Base-by-base conservation (phyloP, 345 rosid genomes). In the Hibiscus mutabilis region DNA sequence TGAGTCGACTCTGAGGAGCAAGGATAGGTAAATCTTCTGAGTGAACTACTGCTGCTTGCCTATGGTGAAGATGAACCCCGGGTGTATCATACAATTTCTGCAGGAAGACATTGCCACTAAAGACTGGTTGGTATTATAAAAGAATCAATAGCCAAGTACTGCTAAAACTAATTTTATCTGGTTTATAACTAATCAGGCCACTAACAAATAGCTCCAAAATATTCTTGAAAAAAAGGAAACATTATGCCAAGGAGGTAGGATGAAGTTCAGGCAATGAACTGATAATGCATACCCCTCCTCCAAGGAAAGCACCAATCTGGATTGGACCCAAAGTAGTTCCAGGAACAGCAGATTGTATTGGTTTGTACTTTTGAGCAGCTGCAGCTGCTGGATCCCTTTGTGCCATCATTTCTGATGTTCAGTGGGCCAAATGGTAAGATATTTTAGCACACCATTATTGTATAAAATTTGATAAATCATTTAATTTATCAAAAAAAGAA, bases 261-360 rank as follows among this genome's bases (percentile, higher is more conserved):
- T 13, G 57, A 44, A 27, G 78, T 42, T 19, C 57, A 67, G 59
- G 57, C 22, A 69, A 73, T 68, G 66, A 62, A 74, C 14, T 61
- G 57, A 66, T 46, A 65, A 73, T 66, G 71, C 73, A 70, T 88
- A 91, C 97, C 95, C 87, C 97, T 79, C 97, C 98, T 69, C 96
- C 95, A 6, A 86, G 87, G 76, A 94, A 94, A 22, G 98, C 96
- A 65, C 91, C 77, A 75, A 94, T 94, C 81, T 89, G 91, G 83
- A 94, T 94, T 18, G 97, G 88, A 60, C 97, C 98, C 66, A 94
- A 84, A 71, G 98, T 94, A 58, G 98, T 94, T 81, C 97, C 97
- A 69, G 97, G 98, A 78, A 94, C 98, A 79, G 98, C 96, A 55
- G 97, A 94, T 77, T 94, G 96, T 76, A 90, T 85, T 21, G 98